phyloP scores from a whole-genome alignment of 2,329 filamentous ascomycete species.

The Colletotrichum sp. region DNA sequence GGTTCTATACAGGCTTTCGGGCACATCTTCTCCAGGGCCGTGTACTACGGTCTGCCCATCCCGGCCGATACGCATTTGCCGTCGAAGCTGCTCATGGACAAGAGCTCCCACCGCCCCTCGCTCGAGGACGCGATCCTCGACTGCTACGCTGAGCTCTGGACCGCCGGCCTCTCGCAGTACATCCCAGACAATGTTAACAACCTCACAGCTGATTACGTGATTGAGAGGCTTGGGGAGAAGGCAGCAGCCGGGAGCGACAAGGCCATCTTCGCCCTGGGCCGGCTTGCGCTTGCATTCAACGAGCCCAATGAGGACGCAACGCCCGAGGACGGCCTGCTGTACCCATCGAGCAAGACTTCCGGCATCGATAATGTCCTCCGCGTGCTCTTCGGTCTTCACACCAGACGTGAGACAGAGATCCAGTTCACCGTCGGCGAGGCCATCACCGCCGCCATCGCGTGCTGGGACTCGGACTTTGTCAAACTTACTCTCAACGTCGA shows the following conservation, averaged over 20 bases:
- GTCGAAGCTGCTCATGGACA: constrained; percentile 33
- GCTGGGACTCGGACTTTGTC: constrained; percentile 85
- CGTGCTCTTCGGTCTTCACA: constrained; percentile 77
- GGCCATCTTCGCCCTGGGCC: constrained; percentile 81
- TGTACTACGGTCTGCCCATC: constrained; percentile 45
- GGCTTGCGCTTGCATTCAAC: constrained; percentile 70
- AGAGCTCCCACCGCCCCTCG: constrained; percentile 29
- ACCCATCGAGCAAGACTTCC: neutral
- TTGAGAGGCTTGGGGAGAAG: constrained; percentile 67
- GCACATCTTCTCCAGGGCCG: constrained; percentile 46
- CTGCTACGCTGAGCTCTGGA: constrained; percentile 51
- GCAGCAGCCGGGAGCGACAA: constrained; percentile 83
- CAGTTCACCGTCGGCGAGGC: constrained; percentile 93
- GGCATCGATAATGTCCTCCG: constrained; percentile 44
- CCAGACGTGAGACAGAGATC: constrained; percentile 83
- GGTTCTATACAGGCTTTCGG: constrained; percentile 51
- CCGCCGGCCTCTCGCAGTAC: constrained; percentile 41
- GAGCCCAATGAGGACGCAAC: constrained; percentile 34
- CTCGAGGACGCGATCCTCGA: constrained; percentile 51
- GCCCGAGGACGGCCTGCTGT: neutral
- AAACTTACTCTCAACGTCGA: constrained; percentile 79
- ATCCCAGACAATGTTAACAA: constrained; percentile 27
- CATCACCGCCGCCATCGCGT: constrained; percentile 75
- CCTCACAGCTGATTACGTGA: constrained; percentile 47
- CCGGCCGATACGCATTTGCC: constrained; percentile 32